These are phyloP conservation scores for Gossypium davidsonii DNA, from an alignment of 441 rosid species.

Conservation along the genomic window DNA sequence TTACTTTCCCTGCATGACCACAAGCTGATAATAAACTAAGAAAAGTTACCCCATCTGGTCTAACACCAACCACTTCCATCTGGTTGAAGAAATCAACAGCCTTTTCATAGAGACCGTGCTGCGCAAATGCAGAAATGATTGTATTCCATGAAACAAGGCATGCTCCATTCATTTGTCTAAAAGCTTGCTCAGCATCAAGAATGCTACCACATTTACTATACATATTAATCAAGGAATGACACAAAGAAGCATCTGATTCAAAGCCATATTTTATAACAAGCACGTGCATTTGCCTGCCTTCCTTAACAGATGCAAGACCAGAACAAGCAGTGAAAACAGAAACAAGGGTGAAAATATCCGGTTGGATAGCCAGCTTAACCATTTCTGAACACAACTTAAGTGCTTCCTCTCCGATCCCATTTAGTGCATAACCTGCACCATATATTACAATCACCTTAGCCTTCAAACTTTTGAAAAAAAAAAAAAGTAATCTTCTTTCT, in stretches of 20 bases:
- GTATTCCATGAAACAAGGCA: slow-evolving; percentile 40
- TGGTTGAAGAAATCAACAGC: slow-evolving; percentile 30
- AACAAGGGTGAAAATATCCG: slow-evolving; percentile 25
- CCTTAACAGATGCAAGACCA: slow-evolving; percentile 22
- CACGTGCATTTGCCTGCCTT: slow-evolving; percentile 23
- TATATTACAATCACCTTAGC: neutral
- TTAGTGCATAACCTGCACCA: slow-evolving; percentile 24
- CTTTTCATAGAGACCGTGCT: slow-evolving; percentile 34
- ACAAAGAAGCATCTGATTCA: slow-evolving; percentile 19
- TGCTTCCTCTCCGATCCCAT: slow-evolving; percentile 24
- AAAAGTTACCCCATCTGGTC: slow-evolving; percentile 42
- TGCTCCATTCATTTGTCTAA: slow-evolving; percentile 21
- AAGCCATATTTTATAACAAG: slow-evolving; percentile 22
- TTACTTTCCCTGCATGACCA: slow-evolving; percentile 37
- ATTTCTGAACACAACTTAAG: slow-evolving; percentile 20
- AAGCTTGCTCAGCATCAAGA: slow-evolving; percentile 33
- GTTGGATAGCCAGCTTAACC: slow-evolving; percentile 19
- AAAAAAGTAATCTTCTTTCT: neutral
- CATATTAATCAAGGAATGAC: slow-evolving; percentile 40
- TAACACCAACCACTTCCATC: slow-evolving; percentile 22
- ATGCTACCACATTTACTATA: slow-evolving; percentile 42
- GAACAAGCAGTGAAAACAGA: slow-evolving; percentile 28
- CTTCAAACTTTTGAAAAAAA: neutral
- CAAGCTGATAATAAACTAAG: slow-evolving; percentile 38
- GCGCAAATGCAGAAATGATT: slow-evolving; percentile 34